Evolutionary conservation across 805 yeast genomes (phyloP).

Genomic region (Lipomyces oligophaga): DNA sequence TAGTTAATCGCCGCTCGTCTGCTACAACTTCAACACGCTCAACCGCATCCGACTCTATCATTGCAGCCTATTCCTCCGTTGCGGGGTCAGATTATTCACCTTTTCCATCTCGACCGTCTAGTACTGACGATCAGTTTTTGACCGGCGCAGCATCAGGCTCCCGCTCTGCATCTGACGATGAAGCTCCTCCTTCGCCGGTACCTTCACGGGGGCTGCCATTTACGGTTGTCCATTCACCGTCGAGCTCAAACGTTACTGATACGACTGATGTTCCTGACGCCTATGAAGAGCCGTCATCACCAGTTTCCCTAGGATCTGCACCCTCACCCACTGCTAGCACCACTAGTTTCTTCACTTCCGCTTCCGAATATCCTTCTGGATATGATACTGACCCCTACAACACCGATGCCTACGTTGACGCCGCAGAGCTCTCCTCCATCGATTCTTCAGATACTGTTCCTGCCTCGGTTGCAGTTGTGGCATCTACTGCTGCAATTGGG

Average conservation of each 20-base stretch:
- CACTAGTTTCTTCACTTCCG: constrained; percentile 17
- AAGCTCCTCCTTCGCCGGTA: too few species aligned
- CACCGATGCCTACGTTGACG: constrained; percentile 17
- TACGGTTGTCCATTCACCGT: too few species aligned
- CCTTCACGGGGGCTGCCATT: too few species aligned
- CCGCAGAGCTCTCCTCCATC: constrained; percentile 7
- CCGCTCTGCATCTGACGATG: too few species aligned
- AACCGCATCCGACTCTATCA: constrained; percentile 5
- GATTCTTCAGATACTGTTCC: constrained; percentile 14
- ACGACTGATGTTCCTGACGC: too few species aligned
- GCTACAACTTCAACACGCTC: constrained; percentile 23
- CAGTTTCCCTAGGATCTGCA: constrained; percentile 1
- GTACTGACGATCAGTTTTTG: not conserved
- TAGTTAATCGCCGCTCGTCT: constrained; percentile 22
- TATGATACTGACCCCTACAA: constrained; percentile 1
- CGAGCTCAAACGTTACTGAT: too few species aligned
- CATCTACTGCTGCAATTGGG: not conserved
- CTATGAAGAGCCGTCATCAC: too few species aligned
- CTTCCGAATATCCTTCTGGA: constrained; percentile 6
- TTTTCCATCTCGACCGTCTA: constrained; percentile 6
- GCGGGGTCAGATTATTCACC: constrained; percentile 9
- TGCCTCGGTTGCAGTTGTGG: constrained; percentile 12
- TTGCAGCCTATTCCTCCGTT: constrained; percentile 6
- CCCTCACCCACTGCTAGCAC: constrained; percentile 26
- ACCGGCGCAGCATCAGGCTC: too few species aligned